Conservation (phyloP, 176 grass and related monocot genomes). For the Musa acuminata region DNA sequence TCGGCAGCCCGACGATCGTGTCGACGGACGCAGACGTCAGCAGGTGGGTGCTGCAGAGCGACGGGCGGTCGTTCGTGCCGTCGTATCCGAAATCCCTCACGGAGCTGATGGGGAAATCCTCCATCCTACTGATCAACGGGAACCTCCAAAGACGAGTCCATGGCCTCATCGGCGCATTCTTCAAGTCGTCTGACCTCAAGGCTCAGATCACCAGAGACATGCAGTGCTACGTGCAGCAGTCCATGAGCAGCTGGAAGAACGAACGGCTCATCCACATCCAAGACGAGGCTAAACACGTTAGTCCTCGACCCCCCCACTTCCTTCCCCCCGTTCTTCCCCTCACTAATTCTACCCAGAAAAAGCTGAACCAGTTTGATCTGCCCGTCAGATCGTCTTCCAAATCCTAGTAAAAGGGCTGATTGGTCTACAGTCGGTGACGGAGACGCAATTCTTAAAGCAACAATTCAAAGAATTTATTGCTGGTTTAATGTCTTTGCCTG, state of each 20-base stretch:
- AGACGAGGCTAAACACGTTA: constrained; percentile 73
- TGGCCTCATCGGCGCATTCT: constrained; percentile 77
- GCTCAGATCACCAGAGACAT: constrained; percentile 85
- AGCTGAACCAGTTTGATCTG: not conserved
- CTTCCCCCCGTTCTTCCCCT: no score
- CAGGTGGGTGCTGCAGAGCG: constrained; percentile 69
- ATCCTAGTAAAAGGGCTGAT: constrained; percentile 81
- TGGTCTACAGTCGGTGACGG: constrained; percentile 60
- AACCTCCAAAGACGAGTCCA: constrained; percentile 66
- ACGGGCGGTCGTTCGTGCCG: constrained; percentile 62
- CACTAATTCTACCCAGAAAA: not conserved
- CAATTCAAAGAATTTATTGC: constrained; percentile 96
- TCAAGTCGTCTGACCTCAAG: constrained; percentile 81
- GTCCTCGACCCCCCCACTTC: not conserved
- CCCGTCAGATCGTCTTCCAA: constrained; percentile 51
- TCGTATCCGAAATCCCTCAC: constrained; percentile 92
- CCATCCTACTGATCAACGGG: constrained; percentile 82
- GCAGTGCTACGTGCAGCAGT: constrained; percentile 39
- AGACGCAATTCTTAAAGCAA: constrained; percentile 83
- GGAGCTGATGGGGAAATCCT: constrained; percentile 94
- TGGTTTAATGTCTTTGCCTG: constrained; percentile 79
- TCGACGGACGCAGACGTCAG: constrained; percentile 81
- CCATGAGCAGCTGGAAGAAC: constrained; percentile 38
- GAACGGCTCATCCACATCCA: constrained; percentile 48
- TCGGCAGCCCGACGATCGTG: constrained; percentile 68